These are phyloP conservation scores for Areca catechu DNA, from an alignment of 176 grass and related monocot genomes.

Conservation along the genomic window DNA sequence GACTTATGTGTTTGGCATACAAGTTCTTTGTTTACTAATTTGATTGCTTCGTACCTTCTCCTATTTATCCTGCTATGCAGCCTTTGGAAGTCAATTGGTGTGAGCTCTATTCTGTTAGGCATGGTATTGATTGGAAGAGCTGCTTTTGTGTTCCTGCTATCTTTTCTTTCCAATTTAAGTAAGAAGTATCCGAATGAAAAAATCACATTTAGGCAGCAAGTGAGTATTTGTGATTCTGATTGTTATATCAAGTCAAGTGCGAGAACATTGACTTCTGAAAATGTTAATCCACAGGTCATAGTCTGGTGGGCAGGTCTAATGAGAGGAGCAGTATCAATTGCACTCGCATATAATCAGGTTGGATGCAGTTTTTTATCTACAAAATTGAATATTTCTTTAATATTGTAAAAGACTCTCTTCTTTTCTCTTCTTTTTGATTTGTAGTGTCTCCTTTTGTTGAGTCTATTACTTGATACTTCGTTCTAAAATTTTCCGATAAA, in stretches of 20 bases:
- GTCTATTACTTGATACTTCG: too few species aligned
- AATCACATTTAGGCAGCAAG: conserved; percentile 84
- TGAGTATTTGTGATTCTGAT: conserved; percentile 21
- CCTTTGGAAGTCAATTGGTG: conserved; percentile 65
- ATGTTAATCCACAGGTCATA: conserved; percentile 32
- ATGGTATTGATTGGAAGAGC: conserved; percentile 88
- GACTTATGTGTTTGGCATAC: too few species aligned
- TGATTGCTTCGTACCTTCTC: background rate
- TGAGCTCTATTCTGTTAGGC: conserved; percentile 75
- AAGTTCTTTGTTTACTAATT: background rate
- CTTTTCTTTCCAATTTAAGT: conserved; percentile 66
- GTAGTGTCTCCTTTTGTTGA: too few species aligned
- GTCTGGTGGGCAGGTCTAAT: conserved; percentile 99
- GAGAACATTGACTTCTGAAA: background rate
- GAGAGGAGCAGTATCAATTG: conserved; percentile 99
- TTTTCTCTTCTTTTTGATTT: too few species aligned
- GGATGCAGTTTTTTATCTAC: conserved; percentile 19
- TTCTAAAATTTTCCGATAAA: too few species aligned
- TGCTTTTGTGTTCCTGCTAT: conserved; percentile 80
- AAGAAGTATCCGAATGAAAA: conserved; percentile 50
- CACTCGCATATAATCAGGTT: conserved; percentile 99
- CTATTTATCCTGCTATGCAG: conserved; percentile 18
- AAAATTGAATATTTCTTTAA: background rate
- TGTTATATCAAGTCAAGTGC: background rate
- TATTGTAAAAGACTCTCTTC: too few species aligned